A percentile compares a stretch with the other conserved stretches of the same genome.
These are phyloP conservation scores for Lactarius psammicola DNA, from an alignment of 768 basidiomycete species.

Conservation along the genomic window DNA sequence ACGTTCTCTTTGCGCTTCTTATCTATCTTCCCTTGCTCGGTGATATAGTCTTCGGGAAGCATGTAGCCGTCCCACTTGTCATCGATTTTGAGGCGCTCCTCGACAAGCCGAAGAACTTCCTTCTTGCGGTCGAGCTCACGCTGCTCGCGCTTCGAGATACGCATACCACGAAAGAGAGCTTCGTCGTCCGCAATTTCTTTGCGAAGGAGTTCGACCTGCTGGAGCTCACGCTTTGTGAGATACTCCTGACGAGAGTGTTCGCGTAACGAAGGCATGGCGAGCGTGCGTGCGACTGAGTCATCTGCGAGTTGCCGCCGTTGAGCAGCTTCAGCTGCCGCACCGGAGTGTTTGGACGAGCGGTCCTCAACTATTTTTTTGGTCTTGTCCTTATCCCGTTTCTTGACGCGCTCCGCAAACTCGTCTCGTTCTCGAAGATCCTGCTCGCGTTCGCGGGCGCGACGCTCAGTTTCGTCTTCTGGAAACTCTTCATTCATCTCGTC, in stretches of 20 bases:
- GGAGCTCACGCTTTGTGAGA: constrained; percentile 92
- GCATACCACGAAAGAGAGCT: constrained; percentile 87
- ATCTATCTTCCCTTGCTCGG: constrained; percentile 98
- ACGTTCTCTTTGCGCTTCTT: constrained; percentile 93
- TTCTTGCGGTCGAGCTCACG: constrained; percentile 88
- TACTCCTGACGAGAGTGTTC: constrained; percentile 93
- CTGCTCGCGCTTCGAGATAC: constrained; percentile 78
- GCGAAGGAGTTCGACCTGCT: constrained; percentile 90
- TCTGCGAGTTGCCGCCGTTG: constrained; percentile 80
- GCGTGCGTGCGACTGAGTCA: constrained; percentile 42
- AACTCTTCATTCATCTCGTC: constrained; percentile 47
- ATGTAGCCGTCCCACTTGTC: constrained; percentile 96
- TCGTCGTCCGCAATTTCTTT: constrained; percentile 95
- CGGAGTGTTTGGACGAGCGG: constrained; percentile 72
- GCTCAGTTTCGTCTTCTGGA: constrained; percentile 68
- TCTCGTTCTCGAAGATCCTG: constrained; percentile 87
- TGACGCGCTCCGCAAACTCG: constrained; percentile 88
- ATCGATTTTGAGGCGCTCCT: constrained; percentile 90
- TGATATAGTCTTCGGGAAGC: constrained; percentile 96
- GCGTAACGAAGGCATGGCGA: constrained; percentile 70
- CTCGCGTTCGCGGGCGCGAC: constrained; percentile 68
- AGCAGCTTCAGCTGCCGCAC: constrained; percentile 79
- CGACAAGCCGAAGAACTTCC: constrained; percentile 85
- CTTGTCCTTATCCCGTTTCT: constrained; percentile 75
- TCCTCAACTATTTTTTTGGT: constrained; percentile 93